Evolutionary conservation across 2,329 filamentous ascomycete genomes (phyloP), one percentile per base, ranked within the genome.

Genomic region (Pseudogymnoascus sp.): DNA sequence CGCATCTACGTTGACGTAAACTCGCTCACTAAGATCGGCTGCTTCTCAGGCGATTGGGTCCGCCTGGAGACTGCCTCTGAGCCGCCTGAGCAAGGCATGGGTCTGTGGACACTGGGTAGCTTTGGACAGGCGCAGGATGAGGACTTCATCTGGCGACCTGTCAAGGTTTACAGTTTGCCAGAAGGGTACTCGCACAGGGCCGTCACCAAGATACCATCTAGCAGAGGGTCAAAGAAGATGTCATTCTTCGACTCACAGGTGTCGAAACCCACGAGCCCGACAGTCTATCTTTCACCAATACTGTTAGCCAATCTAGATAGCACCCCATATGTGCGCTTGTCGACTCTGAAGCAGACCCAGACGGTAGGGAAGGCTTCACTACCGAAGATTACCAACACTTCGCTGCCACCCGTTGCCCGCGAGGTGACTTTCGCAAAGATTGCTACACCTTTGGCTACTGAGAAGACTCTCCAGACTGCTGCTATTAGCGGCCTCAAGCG

Each of bases 31-130:
- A 92, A 93, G 69, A 88, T 99, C 62, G 93, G 93, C 14, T 97
- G 93, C 75, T 99, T 99, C 73, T 97, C 93, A 0, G 95, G 95
- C 31, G 95, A 99, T 72, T 99, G 95, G 95, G 91, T 96, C 9
- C 87, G 89, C 21, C 80, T 97, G 9, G 91, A 96, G 76, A 82
- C 85, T 5, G 84, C 90, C 0, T 83, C 89, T 67, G 90, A 92
- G 72, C 89, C 90, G 64, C 88, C 84, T 21, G 77, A 80, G 14
- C 88, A 85, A 73, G 89, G 81, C 16, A 84, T 85, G 68, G 61
- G 43, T 9, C 78, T 82, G 0, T 89, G 87, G 77, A 87, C 87
- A 1, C 79, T 91, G 3, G 86, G 85, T 21, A 87, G 84, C 66
- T 89, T 87, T 67, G 84, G 83, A 5, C 80, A 84, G n/a, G 77